phyloP scores from a whole-genome alignment of 2,329 filamentous ascomycete species.

The Neofusicoccum parvum region DNA sequence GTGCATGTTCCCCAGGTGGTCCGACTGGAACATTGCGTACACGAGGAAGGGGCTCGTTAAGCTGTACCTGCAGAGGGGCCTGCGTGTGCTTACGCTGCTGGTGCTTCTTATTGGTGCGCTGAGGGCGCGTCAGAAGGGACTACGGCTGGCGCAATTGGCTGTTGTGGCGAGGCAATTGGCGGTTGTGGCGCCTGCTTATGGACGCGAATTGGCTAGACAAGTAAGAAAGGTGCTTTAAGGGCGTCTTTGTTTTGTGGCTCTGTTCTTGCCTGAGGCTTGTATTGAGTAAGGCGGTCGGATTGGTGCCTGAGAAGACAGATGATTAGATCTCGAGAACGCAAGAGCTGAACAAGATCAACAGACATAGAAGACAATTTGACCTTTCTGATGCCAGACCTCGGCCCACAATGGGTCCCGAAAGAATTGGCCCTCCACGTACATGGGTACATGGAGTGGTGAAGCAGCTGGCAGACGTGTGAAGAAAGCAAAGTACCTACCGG shows the following conservation, averaged over 20 bases:
- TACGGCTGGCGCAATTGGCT: neutral
- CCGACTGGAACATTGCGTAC: slow-evolving; percentile 56
- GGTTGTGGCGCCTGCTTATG: neutral
- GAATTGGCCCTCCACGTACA: too few relatives aligned
- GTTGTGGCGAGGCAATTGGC: neutral
- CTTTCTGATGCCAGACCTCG: too few relatives aligned
- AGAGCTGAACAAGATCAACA: too few relatives aligned
- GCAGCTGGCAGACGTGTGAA: too few relatives aligned
- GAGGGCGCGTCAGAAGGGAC: neutral
- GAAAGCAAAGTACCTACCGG: too few relatives aligned
- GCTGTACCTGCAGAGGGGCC: slow-evolving; percentile 22
- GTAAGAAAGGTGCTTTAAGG: neutral
- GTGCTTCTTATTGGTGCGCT: neutral
- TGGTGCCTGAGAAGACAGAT: neutral
- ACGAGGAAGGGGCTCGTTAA: slow-evolving; percentile 51
- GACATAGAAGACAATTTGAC: too few relatives aligned
- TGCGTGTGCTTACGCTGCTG: neutral
- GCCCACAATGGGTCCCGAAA: too few relatives aligned
- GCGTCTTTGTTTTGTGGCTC: neutral
- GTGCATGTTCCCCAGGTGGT: slow-evolving; percentile 57
- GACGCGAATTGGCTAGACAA: neutral
- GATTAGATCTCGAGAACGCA: neutral
- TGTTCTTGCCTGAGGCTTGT: neutral
- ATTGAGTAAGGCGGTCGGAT: neutral
- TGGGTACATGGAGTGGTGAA: too few relatives aligned